Base-by-base conservation (phyloP, 164 flowering plant genomes). In the Aristolochia contorta region DNA sequence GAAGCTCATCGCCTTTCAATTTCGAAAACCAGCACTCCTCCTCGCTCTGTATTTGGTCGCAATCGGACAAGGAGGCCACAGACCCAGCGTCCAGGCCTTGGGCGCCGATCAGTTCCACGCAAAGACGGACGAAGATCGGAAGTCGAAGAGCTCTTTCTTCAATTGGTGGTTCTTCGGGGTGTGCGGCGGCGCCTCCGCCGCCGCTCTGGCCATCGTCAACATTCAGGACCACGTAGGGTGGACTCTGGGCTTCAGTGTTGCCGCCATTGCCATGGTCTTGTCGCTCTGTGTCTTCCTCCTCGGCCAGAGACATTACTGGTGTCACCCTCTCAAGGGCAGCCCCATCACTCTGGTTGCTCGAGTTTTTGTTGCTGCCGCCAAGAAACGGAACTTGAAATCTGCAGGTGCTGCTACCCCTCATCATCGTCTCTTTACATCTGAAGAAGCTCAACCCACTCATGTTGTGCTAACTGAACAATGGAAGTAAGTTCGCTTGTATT, bases 81-180 rank as follows among this genome's bases (percentile, higher is more conserved):
- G 78, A 46, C 82, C 87, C 10, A 80, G 83, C 8, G 30, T 53
- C 6, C 56, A 53, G 9, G 56, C 56, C 24, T 80, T 83, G 63
- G 84, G 87, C 12, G 85, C 87, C 0, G 83, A 83, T 63, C 87
- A 83, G 50, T 80, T 80, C 56, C 85, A 80, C 55, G 72, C 63
- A 13, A 41, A 60, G 15, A 58, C 77, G 33, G 65, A 69, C 14
- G 8, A 33, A 64, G 15, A 83, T 70, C 47, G 67, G 67, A 75
- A 59, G 57, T 70, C 75, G 1, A 80, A 71, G 65, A 75, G 82
- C 27, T 53, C 58, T 9, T 56, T 56, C 20, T 56, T 56, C 45
- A 56, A 56, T 37, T 56, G 58, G 58, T 56, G 58, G 58, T 32
- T 6, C 18, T 56, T 56, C 5, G 58, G 58, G 16, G 10, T 56